Evolutionary conservation across 129 eudicot genomes (phyloP).

Genomic region (Smallanthus sonchifolius): DNA sequence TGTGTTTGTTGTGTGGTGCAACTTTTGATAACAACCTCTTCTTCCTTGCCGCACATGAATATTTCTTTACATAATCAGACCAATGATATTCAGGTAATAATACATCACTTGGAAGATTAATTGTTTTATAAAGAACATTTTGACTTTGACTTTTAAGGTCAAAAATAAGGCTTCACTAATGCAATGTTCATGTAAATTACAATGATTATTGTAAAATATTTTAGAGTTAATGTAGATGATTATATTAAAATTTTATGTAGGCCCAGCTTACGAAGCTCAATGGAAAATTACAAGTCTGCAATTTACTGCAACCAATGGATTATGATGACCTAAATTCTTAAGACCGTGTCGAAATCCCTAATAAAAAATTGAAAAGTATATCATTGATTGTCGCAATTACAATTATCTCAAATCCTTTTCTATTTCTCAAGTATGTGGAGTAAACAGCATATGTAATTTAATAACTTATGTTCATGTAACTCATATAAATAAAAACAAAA

Average conservation of each 20-base stretch:
- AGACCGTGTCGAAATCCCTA: conserved; percentile 27
- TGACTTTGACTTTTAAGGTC: neutral
- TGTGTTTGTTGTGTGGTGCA: conserved; percentile 33
- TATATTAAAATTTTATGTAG: conserved; percentile 15
- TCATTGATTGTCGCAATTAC: conserved; percentile 55
- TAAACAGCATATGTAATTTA: neutral
- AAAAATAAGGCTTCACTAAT: neutral
- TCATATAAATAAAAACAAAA: too few species aligned
- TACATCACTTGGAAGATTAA: neutral
- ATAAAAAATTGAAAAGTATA: conserved; percentile 45
- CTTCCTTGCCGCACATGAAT: conserved; percentile 58
- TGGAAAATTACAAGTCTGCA: conserved; percentile 44
- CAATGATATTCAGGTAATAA: conserved; percentile 56
- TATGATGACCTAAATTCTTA: conserved; percentile 17
- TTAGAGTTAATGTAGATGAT: too few species aligned
- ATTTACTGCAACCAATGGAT: conserved; percentile 35
- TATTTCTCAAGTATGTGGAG: conserved; percentile 66
- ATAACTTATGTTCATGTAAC: too few species aligned
- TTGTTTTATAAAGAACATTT: neutral
- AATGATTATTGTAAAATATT: neutral
- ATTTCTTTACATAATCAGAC: conserved; percentile 50
- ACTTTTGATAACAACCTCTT: conserved; percentile 44
- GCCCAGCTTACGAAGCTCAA: conserved; percentile 56
- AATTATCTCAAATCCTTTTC: conserved; percentile 55
- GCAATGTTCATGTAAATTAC: neutral